phyloP scores from a whole-genome alignment of 2,329 filamentous ascomycete genomes.

The Fusarium brevicatenulatum region DNA sequence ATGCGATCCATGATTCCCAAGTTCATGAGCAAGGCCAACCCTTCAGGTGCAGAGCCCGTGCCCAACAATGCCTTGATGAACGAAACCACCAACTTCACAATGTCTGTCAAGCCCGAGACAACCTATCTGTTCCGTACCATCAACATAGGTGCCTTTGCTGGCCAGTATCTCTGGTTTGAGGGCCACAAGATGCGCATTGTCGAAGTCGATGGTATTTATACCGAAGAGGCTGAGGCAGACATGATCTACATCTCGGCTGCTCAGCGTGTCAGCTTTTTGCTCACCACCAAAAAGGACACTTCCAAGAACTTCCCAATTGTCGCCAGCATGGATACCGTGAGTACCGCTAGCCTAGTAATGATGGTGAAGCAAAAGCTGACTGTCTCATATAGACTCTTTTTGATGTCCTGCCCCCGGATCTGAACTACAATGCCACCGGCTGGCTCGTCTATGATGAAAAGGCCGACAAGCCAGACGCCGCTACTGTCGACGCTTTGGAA shows the following conservation, averaged over 20 bases:
- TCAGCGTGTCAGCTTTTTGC: conserved; percentile 71
- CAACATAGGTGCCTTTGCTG: conserved; percentile 78
- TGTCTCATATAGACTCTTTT: conserved; percentile 65
- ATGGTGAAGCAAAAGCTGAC: background rate
- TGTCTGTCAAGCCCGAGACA: conserved; percentile 71
- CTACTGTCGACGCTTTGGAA: conserved; percentile 68
- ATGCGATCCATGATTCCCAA: conserved; percentile 57
- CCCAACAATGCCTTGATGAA: conserved; percentile 77
- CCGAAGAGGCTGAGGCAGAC: conserved; percentile 66
- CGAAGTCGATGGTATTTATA: conserved; percentile 79
- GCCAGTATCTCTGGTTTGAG: conserved; percentile 74
- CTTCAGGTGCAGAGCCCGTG: conserved; percentile 70
- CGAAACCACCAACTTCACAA: conserved; percentile 69
- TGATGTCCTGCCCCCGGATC: conserved; percentile 70
- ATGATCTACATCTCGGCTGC: conserved; percentile 75
- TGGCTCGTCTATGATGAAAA: conserved; percentile 68
- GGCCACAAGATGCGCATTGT: conserved; percentile 74
- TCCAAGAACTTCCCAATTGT: conserved; percentile 74
- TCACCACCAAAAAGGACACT: conserved; percentile 72
- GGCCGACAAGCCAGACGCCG: conserved; percentile 60
- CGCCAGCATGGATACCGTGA: conserved; percentile 74
- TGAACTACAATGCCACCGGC: conserved; percentile 75
- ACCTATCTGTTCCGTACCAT: conserved; percentile 79
- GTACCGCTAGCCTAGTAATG: conserved; percentile 13
- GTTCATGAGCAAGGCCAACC: conserved; percentile 66